Evolutionary conservation across 257 asterid species (phyloP).

Genomic region (Handroanthus guayacan): DNA sequence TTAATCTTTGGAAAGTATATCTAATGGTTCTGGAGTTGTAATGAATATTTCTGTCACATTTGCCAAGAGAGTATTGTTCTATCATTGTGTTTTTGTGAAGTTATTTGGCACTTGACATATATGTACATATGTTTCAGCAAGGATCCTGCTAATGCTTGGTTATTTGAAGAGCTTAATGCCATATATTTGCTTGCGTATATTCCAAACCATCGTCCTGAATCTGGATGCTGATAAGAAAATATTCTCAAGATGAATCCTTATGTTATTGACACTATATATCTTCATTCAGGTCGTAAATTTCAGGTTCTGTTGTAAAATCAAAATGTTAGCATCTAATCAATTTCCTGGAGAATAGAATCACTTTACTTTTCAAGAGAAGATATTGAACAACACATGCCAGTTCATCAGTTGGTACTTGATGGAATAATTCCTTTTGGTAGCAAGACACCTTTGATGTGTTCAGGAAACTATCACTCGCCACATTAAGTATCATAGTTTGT

Average conservation of each 20-base stretch:
- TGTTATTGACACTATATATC: neutral
- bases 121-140: neutral
- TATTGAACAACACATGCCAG: conserved; percentile 18
- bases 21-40: conserved; percentile 27
- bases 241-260: conserved; percentile 9
- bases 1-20: conserved; percentile 17
- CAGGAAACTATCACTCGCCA: neutral
- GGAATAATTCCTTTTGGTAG: conserved; percentile 20
- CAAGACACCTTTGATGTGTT: conserved; percentile 20
- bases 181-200: conserved; percentile 19
- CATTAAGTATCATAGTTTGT: neutral
- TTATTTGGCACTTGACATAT: conserved; percentile 21
- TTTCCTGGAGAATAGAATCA: conserved; percentile 6
- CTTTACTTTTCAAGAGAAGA: neutral
- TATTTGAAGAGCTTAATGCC: conserved; percentile 26
- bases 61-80: conserved; percentile 15
- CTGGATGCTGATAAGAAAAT: conserved; percentile 13
- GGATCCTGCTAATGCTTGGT: conserved; percentile 16
- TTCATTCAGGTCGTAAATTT: neutral
- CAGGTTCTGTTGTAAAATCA: conserved; percentile 5
- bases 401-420: conserved; percentile 28
- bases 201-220: conserved; percentile 22
- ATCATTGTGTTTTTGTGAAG: conserved; percentile 22
- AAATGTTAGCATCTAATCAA: conserved; percentile 14
- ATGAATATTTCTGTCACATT: conserved; percentile 28